Evolutionary conservation across 176 grass and related monocot genomes (phyloP), one percentile per base, ranked within the genome.

Genomic region (Hordeum marinum): DNA sequence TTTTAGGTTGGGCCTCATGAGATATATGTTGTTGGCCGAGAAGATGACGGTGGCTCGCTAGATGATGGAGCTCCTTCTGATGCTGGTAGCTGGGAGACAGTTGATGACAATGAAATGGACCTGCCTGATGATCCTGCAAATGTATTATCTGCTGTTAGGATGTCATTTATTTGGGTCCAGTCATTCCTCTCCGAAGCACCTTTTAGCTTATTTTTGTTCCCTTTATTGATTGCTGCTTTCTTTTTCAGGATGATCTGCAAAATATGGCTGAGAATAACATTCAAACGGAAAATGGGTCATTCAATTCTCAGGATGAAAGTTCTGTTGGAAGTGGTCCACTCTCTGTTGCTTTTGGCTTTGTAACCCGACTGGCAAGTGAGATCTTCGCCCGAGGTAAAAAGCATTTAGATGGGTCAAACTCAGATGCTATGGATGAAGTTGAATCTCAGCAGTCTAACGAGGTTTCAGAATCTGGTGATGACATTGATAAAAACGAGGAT

Each of bases 21-120:
- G 82, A 82, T 99, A 77, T 96, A 92, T 90, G 91, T 96, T 82
- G 91, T 99, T 87, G 88, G 90, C 54, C 85, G 90, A 80, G 96
- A 99, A 78, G 96, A 96, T 40, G 96, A 97, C 42, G 94, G 84
- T 68, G 86, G 68, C 82, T 90, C 85, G 41, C 77, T 94, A 80
- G 92, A 97, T 36, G 92, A 93, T 89, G 92, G 83, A 71, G 86
- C 83, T 62, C 86, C 75, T 3, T 85, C 78, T 48, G 89, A 90
- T 45, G 91, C 85, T 74, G 94, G 90, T 87, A 99, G 93, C 85
- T 99, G 96, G 96, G 96, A 94, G 91, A 99, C 96, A 75, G 86
- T 92, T 83, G 91, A 94, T 86, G 96, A 96, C 67, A 89, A 92
- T 72, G 91, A 96, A 87, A 90, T 92, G 84, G 86, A 92, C 66